Evolutionary conservation across 257 asterid species (phyloP).

Genomic region (Linaria vulgaris): DNA sequence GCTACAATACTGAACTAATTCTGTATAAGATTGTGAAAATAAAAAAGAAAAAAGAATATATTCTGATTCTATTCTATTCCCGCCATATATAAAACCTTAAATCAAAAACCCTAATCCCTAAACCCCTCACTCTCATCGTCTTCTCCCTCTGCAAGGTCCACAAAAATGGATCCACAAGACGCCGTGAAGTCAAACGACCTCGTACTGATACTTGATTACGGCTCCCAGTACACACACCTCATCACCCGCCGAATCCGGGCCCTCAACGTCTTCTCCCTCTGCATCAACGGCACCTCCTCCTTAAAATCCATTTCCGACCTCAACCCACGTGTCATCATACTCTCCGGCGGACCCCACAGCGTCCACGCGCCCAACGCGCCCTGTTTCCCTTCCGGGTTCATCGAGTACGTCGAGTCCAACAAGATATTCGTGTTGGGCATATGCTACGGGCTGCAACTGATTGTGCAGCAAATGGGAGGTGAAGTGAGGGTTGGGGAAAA

Average conservation of each 20-base stretch:
- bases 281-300: conserved; percentile 77
- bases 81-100: no score
- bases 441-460: conserved; percentile 86
- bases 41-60: no score
- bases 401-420: conserved; percentile 57
- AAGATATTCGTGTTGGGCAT: conserved; percentile 68
- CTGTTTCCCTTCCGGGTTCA: conserved; percentile 65
- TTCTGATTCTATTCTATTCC: no score
- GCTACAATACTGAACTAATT: no score
- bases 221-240: conserved; percentile 96
- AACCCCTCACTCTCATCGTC: no score
- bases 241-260: conserved; percentile 91
- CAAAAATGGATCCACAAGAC: neutral
- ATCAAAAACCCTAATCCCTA: no score
- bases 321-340: conserved; percentile 68
- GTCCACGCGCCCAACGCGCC: conserved; percentile 84
- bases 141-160: no score
- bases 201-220: conserved; percentile 34
- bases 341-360: conserved; percentile 97
- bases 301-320: conserved; percentile 57
- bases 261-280: conserved; percentile 76
- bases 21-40: no score
- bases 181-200: conserved; percentile 1
- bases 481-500: conserved; percentile 75
- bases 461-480: conserved; percentile 86